Conservation (phyloP, 1,284 basidiomycete species). For the Trichosporon inkin region DNA sequence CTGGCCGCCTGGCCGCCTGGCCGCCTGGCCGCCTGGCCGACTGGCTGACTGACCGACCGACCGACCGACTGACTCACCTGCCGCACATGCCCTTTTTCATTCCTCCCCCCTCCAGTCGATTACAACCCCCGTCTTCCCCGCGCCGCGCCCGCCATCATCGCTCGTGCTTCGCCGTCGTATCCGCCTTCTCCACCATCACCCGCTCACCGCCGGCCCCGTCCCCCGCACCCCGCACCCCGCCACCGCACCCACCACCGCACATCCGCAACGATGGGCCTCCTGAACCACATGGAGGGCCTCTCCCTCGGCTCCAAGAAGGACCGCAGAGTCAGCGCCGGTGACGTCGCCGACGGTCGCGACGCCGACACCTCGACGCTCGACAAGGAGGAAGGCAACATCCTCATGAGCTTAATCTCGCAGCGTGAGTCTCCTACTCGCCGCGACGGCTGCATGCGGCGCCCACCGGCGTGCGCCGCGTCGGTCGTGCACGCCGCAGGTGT, state of each 20-base stretch:
- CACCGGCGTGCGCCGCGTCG: not conserved
- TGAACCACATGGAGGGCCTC: conserved; percentile 33
- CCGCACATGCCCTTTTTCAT: no score
- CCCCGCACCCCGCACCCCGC: not conserved
- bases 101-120: no score
- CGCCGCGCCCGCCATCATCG: not conserved
- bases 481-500: no score
- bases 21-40: no score
- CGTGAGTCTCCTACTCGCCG: conserved; percentile 34
- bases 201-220: not conserved
- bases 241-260: not conserved
- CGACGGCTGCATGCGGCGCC: not conserved
- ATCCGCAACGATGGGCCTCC: conserved; percentile 29
- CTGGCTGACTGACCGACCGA: no score
- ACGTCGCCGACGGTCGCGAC: conserved; percentile 32
- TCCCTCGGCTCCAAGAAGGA: conserved; percentile 17
- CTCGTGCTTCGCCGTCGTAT: not conserved
- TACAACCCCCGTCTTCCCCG: no score
- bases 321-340: not conserved
- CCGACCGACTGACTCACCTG: no score
- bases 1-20: no score
- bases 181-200: not conserved
- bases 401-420: conserved; percentile 48
- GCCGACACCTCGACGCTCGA: conserved; percentile 50
- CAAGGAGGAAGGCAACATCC: conserved; percentile 50